Evolutionary conservation across 345 rosid species (phyloP), one percentile per base, ranked within the genome.

Genomic region (Eucalyptus cloeziana): DNA sequence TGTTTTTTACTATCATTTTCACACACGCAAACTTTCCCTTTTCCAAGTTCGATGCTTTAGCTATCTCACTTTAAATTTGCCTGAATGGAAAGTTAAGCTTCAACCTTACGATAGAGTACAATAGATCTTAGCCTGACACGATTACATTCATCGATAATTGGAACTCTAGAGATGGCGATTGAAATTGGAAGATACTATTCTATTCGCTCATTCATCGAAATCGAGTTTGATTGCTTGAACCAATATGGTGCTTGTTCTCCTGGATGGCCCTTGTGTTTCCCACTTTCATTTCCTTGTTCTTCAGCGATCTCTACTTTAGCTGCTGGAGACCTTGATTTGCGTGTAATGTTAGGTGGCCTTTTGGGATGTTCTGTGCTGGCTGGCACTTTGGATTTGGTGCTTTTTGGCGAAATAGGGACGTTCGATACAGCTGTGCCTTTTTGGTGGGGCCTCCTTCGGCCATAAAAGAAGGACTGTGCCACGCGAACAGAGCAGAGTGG

Each of bases 111-210:
- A 12, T 7, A 21, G 15, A 40, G 47, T 11, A 76, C 8, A 25
- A 21, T 3, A 3, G 3, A 40, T 40, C 9, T 22, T 2, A 1
- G 9, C 47, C 13, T 2, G 45, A 43, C 27, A 37, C 15, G 4
- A 3, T 37, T 11, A 37, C 47, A 37, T 21, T 21, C 8, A 40
- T 19, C 14, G 4, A 25, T 4, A 71, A 7, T 33, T 1, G 2
- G 3, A 76, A 6, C 47, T 76, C 30, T 21, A 37, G 8, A 24
- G 83, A 76, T 13, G 25, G 0, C 8, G 4, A 76, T 1, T 9
- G 15, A 10, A 37, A 40, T 22, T 7, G 2, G 3, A 76, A 76
- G 2, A 40, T 37, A 10, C 8, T 11, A 21, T 37, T 64, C 3
- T 12, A 14, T n/a, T n/a, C 0, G 0, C 13, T 22, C 15, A 21